Base-by-base conservation (phyloP, 1,284 basidiomycete genomes). In the Bjerkandera adusta region DNA sequence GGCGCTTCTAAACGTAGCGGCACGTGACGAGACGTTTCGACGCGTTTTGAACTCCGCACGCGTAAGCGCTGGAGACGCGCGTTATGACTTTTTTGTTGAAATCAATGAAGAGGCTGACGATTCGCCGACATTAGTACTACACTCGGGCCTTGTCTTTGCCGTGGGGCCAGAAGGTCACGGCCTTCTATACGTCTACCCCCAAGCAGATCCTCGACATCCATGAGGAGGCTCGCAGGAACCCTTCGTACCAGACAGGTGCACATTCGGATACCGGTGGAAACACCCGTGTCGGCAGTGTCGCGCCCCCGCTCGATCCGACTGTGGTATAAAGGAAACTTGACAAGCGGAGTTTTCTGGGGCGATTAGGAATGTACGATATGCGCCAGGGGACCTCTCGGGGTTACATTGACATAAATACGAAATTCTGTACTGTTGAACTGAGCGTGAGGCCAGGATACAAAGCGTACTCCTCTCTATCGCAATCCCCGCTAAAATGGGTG, bases 151-250 rank as follows among this genome's bases (percentile, higher is more conserved):
- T 95, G 25, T 38, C 73, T 22, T 91, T 89, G 18, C 79, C 87
- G 1, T 67, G 85, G 22, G 93, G 92, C n/a, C 77, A 85, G 69
- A 85, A 79, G 63, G 86, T 92, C 34, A 67, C 72, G 30, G 60
- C 67, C 0, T 93, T 92, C 66, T 94, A 94, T 70, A 91, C 88
- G 7, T 70, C 68, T 18, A 90, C 90, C 1, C 75, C 82, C 24
- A 94, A 93, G 67, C 85, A 92, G 61, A 81, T 89, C 13, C 63
- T 75, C 29, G 91, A 94, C 60, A 91, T 94, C 45, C 92, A 93
- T 60, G 90, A 92, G 59, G 92, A 95, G 66, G 92, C 92, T 1
- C 72, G 76, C 48, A 81, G 92, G 35, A 89, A 93, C 58, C 77
- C 80, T 22, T 75, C 76, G 18, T 67, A 73, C 47, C 78, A 88